A percentile compares a stretch with the other conserved stretches of the same genome.
phyloP scores from a whole-genome alignment of 441 rosid species.

The Manihot esculenta region DNA sequence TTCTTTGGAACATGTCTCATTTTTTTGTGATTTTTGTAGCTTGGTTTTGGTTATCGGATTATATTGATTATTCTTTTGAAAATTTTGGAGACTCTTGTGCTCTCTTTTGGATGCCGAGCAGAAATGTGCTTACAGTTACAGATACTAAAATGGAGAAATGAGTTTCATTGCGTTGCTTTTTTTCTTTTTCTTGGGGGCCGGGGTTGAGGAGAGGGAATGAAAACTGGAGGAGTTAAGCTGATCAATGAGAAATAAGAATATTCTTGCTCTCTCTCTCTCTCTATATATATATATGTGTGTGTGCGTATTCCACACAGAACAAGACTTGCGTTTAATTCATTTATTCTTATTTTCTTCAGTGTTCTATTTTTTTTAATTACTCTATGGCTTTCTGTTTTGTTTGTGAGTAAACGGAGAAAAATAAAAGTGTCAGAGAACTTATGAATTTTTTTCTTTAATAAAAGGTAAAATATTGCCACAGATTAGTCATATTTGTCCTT shows the following conservation, averaged over 20 bases:
- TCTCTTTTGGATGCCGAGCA: not conserved
- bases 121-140: not conserved
- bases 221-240: not conserved
- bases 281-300: too few species aligned
- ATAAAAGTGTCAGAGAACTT: not conserved
- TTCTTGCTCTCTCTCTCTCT: too few species aligned
- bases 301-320: too few species aligned
- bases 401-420: slow-evolving; percentile 3
- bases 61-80: not conserved
- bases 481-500: not conserved
- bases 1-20: not conserved
- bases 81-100: not conserved
- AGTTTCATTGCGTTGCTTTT: not conserved
- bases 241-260: not conserved
- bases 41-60: not conserved
- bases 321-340: too few species aligned
- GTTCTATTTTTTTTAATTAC: too few species aligned
- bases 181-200: too few species aligned
- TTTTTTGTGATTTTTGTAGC: not conserved
- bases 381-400: not conserved
- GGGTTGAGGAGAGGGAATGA: not conserved
- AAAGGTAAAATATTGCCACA: not conserved
- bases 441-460: too few species aligned
- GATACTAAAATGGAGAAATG: not conserved
- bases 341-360: too few species aligned